Evolutionary conservation across 139 green algal species (phyloP).

Genomic region (Nannochloris sp.): DNA sequence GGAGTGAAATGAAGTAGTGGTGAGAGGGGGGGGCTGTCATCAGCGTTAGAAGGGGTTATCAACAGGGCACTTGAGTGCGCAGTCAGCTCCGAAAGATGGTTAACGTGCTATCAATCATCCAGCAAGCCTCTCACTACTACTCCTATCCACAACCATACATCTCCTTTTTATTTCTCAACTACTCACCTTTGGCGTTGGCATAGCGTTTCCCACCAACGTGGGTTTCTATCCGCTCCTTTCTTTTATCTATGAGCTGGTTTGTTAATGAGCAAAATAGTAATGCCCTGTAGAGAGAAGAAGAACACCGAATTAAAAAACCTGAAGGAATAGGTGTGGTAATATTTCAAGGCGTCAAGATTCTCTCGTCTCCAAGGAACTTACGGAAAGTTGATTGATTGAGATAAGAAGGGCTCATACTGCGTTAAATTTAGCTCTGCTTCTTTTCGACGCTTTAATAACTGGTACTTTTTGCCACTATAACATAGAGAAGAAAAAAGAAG

Average conservation of each 20-base stretch:
- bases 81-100: not conserved
- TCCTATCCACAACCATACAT: not conserved
- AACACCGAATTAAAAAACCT: not conserved
- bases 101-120: conserved; percentile 8
- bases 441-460: conserved; percentile 10
- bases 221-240: conserved; percentile 48
- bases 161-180: not conserved
- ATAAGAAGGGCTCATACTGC: conserved; percentile 71
- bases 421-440: conserved; percentile 19
- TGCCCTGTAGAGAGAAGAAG: conserved; percentile 22
- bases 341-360: no score
- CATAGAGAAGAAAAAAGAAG: conserved; percentile 1
- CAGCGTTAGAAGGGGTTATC: conserved; percentile 1
- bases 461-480: conserved; percentile 40
- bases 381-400: conserved; percentile 62
- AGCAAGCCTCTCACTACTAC: not conserved
- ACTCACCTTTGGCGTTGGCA: conserved; percentile 37
- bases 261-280: conserved; percentile 76
- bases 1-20: no score
- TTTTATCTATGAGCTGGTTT: conserved; percentile 62
- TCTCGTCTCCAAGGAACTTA: conserved; percentile 38
- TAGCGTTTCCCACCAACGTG: conserved; percentile 65
- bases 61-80: not conserved
- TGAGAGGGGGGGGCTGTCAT: not conserved
- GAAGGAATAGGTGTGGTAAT: no score